Conservation (phyloP, 441 rosid species). For the Aleurites moluccanus region DNA sequence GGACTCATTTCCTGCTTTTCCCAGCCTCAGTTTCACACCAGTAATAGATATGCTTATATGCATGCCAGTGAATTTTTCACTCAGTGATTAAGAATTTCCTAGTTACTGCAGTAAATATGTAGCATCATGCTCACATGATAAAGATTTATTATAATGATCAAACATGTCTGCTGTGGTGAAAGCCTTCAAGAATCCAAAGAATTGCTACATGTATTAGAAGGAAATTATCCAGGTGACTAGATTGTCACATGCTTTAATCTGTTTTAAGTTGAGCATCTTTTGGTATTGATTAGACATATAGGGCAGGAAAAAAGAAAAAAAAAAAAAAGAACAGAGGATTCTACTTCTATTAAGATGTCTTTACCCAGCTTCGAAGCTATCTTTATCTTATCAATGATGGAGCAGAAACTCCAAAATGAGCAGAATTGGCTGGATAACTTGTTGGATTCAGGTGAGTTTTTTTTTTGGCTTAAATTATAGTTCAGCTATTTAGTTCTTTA, state of each 20-base stretch:
- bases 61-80: neutral
- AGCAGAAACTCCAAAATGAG: neutral
- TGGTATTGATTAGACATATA: neutral
- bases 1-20: neutral
- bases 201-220: neutral
- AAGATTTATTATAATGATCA: neutral
- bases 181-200: neutral
- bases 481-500: neutral
- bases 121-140: neutral
- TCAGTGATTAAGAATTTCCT: neutral
- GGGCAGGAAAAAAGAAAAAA: neutral
- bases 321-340: no score
- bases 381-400: neutral
- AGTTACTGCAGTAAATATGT: neutral
- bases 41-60: neutral
- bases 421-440: neutral
- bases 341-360: neutral
- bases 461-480: neutral
- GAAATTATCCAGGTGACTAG: neutral
- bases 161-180: neutral
- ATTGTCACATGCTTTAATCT: neutral
- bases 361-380: neutral
- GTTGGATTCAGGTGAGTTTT: neutral
- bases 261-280: neutral
- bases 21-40: neutral